Conservation (phyloP, 371 early-diverging fungal genomes). For the Apophysomyces trapeziformis region DNA sequence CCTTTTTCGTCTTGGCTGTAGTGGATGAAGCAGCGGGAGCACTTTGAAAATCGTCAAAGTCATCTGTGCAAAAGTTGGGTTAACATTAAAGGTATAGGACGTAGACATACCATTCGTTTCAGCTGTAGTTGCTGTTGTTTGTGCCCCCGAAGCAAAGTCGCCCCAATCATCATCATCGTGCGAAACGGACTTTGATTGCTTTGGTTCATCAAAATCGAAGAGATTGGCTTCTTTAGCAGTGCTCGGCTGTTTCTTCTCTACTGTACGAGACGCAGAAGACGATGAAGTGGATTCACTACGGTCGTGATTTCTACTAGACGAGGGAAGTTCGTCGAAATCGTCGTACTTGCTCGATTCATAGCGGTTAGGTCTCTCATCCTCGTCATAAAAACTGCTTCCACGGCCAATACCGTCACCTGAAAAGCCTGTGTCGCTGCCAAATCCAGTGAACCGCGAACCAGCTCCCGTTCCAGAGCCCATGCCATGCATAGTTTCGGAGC, state of each 20-base stretch:
- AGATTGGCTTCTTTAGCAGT: conserved; percentile 57
- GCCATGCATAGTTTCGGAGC: conserved; percentile 56
- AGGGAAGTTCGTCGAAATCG: conserved; percentile 22
- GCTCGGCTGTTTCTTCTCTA: conserved; percentile 16
- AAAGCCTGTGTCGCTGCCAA: conserved; percentile 45
- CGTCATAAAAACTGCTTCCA: conserved; percentile 36
- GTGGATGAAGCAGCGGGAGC: conserved; percentile 32
- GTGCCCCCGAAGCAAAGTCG: conserved; percentile 44
- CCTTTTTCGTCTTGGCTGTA: conserved; percentile 16
- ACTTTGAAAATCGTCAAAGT: conserved; percentile 69
- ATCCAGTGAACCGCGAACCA: conserved; percentile 44
- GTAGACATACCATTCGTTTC: neutral
- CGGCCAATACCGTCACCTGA: conserved; percentile 37
- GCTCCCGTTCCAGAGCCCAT: conserved; percentile 29
- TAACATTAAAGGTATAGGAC: neutral
- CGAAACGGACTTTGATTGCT: conserved; percentile 12
- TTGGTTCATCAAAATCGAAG: conserved; percentile 63
- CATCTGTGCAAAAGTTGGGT: conserved; percentile 31
- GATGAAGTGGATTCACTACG: conserved; percentile 19
- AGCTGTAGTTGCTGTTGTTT: neutral
- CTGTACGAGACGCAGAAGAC: conserved; percentile 24
- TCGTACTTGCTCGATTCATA: conserved; percentile 29
- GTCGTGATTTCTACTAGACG: conserved; percentile 11
- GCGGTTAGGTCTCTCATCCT: conserved; percentile 31
- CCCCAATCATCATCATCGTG: conserved; percentile 64